A percentile compares a stretch with the other conserved stretches of the same genome.
Conservation (phyloP, 768 basidiomycete species). For the Cystobasidium ongulense region DNA sequence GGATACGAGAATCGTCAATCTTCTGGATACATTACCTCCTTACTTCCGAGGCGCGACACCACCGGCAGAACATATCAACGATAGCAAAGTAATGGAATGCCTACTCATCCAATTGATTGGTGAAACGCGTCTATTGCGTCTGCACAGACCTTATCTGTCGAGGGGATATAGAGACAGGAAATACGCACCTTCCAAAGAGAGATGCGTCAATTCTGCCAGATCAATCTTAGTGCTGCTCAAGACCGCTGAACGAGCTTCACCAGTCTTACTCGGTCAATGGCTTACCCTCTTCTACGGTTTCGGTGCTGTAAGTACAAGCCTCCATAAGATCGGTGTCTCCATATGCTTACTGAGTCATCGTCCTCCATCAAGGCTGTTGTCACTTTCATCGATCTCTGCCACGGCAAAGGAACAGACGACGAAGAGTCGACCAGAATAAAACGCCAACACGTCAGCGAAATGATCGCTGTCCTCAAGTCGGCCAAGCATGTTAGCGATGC, state of each 20-base stretch:
- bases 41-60: constrained; percentile 16
- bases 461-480: constrained; percentile 14
- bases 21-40: constrained; percentile 18
- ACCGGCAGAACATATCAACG: not conserved
- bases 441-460: constrained; percentile 6
- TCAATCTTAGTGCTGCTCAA: constrained; percentile 20
- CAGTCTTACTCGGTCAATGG: constrained; percentile 27
- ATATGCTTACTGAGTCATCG: not conserved
- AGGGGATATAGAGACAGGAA: constrained; percentile 26
- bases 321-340: not conserved
- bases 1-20: constrained; percentile 15
- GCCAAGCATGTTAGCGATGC: constrained; percentile 30
- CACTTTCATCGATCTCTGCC: constrained; percentile 30
- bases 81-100: constrained; percentile 28
- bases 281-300: constrained; percentile 32
- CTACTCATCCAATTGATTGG: constrained; percentile 28
- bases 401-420: constrained; percentile 3
- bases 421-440: not conserved
- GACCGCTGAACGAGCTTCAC: constrained; percentile 13
- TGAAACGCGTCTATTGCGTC: constrained; percentile 28
- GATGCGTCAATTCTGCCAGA: constrained; percentile 29
- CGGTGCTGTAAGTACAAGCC: constrained; percentile 10
- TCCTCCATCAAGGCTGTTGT: constrained; percentile 13
- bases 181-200: constrained; percentile 24
- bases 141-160: constrained; percentile 31